These are phyloP conservation scores for Penicillium sp. DNA, from an alignment of 2,329 filamentous ascomycete genomes.

Conservation along the genomic window DNA sequence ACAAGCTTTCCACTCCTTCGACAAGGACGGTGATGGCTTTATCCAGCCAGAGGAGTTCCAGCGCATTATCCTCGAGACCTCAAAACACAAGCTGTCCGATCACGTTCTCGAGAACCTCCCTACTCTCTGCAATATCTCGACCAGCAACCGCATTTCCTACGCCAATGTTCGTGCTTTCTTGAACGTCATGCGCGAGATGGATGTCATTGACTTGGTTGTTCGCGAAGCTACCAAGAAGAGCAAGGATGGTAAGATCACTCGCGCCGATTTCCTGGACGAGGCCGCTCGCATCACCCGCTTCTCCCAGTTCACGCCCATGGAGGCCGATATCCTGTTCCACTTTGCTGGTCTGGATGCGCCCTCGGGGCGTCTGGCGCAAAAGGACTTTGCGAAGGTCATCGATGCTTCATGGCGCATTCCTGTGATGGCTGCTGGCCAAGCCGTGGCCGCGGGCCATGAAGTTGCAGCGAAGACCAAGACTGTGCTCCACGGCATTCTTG, in stretches of 20 bases:
- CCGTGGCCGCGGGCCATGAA: slow-evolving; percentile 48
- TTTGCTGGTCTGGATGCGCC: slow-evolving; percentile 91
- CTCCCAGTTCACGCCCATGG: slow-evolving; percentile 96
- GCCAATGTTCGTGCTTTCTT: slow-evolving; percentile 97
- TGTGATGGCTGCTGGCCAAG: slow-evolving; percentile 54
- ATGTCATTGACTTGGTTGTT: slow-evolving; percentile 90
- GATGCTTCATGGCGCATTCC: slow-evolving; percentile 85
- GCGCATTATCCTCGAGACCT: slow-evolving; percentile 90
- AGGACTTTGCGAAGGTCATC: slow-evolving; percentile 90
- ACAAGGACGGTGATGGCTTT: slow-evolving; percentile 88
- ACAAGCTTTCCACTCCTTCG: slow-evolving; percentile 89
- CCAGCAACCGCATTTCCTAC: slow-evolving; percentile 91
- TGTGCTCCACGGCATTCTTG: slow-evolving; percentile 64
- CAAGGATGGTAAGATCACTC: slow-evolving; percentile 86
- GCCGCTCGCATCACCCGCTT: slow-evolving; percentile 88
- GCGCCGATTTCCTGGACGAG: slow-evolving; percentile 91
- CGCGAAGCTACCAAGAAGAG: slow-evolving; percentile 82
- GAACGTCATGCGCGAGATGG: slow-evolving; percentile 97
- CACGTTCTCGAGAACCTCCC: slow-evolving; percentile 88
- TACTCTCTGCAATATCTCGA: slow-evolving; percentile 91
- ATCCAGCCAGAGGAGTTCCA: slow-evolving; percentile 96
- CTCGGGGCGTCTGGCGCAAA: slow-evolving; percentile 75
- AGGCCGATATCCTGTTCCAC: slow-evolving; percentile 97
- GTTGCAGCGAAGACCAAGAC: slow-evolving; percentile 57
- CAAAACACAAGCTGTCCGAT: slow-evolving; percentile 94